A percentile compares a stretch with the other conserved stretches of the same genome.
Evolutionary conservation across 2,329 filamentous ascomycete species (phyloP).

Genomic region (Mycosphaerella arachidis): DNA sequence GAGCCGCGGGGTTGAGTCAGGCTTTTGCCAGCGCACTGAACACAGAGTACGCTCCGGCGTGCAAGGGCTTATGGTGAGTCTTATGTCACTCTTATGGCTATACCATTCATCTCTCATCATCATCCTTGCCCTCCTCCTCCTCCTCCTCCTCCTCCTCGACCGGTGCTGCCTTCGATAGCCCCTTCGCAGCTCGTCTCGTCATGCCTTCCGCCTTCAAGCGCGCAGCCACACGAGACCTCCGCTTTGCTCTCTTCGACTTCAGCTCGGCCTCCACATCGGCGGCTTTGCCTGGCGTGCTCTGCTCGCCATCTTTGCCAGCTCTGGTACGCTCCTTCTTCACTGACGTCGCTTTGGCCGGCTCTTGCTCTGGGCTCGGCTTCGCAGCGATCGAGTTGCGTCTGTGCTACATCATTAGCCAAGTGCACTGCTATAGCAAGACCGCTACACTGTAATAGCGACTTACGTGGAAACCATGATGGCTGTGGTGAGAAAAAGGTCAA

Average conservation of each 20-base stretch:
- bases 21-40: no score
- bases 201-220: not conserved
- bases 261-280: not conserved
- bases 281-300: not conserved
- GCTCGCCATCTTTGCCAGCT: not conserved
- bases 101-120: not conserved
- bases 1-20: no score
- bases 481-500: not conserved
- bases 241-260: constrained; percentile 4
- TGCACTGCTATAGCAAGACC: not conserved
- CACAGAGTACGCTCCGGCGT: no score
- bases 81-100: not conserved
- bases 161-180: no score
- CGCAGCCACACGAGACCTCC: not conserved
- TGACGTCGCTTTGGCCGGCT: not conserved
- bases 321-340: not conserved
- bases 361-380: not conserved
- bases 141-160: not conserved
- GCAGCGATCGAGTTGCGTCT: not conserved
- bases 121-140: not conserved
- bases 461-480: not conserved
- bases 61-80: no score
- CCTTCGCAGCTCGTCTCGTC: not conserved
- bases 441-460: not conserved
- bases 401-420: not conserved